A percentile compares a stretch with the other conserved stretches of the same genome.
Conservation (phyloP, 1,284 basidiomycete genomes). For the Caloboletus firmus region DNA sequence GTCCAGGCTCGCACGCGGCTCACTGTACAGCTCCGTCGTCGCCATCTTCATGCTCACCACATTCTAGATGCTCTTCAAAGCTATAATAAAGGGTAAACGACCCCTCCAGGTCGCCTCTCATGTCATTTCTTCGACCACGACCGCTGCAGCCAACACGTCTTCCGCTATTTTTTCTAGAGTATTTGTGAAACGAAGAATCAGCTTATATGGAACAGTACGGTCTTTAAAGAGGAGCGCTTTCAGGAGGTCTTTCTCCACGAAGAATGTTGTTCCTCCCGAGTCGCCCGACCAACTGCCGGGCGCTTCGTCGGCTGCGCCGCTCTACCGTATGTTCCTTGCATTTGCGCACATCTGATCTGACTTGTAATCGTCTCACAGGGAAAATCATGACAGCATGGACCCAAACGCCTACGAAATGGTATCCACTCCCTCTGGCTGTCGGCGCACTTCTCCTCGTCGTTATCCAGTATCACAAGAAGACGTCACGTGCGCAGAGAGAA, state of each 20-base stretch:
- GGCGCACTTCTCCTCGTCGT: conserved; percentile 85
- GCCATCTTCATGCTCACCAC: conserved; percentile 19
- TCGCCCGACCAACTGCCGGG: conserved; percentile 30
- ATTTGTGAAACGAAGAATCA: conserved; percentile 46
- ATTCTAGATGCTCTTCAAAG: conserved; percentile 33
- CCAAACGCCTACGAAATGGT: conserved; percentile 92
- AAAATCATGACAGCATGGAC: conserved; percentile 77
- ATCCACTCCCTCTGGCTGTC: conserved; percentile 89
- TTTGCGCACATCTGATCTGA: conserved; percentile 1
- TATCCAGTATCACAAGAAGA: conserved; percentile 75
- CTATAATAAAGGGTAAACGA: conserved; percentile 43
- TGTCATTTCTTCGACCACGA: conserved; percentile 45
- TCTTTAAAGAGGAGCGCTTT: conserved; percentile 28
- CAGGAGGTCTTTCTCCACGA: conserved; percentile 47
- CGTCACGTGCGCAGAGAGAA: conserved; percentile 49
- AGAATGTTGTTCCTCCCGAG: conserved; percentile 30
- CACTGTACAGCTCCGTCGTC: conserved; percentile 5
- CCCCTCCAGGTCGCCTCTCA: conserved; percentile 53
- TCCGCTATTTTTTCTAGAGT: conserved; percentile 50
- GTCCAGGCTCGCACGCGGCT: conserved; percentile 1
- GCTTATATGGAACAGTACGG: conserved; percentile 38
- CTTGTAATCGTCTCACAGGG: conserved; percentile 32
- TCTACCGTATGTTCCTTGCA: conserved; percentile 48
- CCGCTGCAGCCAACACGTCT: conserved; percentile 52
- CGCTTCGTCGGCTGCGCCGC: conserved; percentile 40